Percentiles rank a stretch among this genome's conserved stretches.
These are phyloP conservation scores for Davidsoniella australis DNA, from an alignment of 2,329 filamentous ascomycete species.

Conservation along the genomic window DNA sequence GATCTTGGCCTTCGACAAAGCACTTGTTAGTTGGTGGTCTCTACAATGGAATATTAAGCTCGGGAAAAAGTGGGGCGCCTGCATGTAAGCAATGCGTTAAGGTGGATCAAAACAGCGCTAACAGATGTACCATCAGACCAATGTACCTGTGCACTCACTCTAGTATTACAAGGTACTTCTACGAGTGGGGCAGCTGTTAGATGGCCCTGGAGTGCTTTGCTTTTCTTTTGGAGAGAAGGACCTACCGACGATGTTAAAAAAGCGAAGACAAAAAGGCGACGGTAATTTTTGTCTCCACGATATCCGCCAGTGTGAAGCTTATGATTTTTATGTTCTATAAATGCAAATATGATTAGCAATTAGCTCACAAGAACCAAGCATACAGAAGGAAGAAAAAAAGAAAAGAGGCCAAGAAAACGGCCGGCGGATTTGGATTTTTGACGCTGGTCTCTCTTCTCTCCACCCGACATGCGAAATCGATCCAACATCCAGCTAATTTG, in stretches of 20 bases:
- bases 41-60: neutral
- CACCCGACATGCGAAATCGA: too few species aligned
- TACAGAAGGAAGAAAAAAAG: neutral
- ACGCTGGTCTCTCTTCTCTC: too few species aligned
- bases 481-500: too few species aligned
- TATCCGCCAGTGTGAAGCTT: too few species aligned
- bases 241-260: too few species aligned
- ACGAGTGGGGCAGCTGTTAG: neutral
- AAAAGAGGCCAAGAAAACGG: neutral
- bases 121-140: neutral
- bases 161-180: slow-evolving; percentile 4
- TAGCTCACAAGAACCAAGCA: neutral
- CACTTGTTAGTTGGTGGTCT: neutral
- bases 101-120: neutral
- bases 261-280: too few species aligned
- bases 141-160: slow-evolving; percentile 2
- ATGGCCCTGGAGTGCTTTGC: too few species aligned
- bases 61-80: neutral
- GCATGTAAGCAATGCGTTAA: neutral
- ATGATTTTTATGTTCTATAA: too few species aligned
- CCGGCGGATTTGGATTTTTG: too few species aligned
- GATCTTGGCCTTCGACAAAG: neutral
- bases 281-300: too few species aligned
- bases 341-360: too few species aligned
- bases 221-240: too few species aligned